Base-by-base conservation (phyloP, 805 yeast genomes). In the Cyberlindnera petersonii region DNA sequence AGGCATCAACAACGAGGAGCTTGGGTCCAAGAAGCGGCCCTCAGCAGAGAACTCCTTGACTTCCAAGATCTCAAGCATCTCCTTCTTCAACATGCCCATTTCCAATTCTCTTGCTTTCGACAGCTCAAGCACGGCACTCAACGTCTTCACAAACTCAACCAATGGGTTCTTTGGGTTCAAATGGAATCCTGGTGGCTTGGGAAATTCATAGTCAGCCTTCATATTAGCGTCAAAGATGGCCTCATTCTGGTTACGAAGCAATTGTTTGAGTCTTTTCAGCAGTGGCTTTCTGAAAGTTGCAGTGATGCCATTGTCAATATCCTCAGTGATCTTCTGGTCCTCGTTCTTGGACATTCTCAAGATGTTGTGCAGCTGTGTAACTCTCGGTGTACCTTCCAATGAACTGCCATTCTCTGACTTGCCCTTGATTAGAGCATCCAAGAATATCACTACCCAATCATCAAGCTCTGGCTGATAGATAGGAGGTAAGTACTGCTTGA, bases 11-110 rank as follows among this genome's bases (percentile, higher is more conserved):
- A 93, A 67, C 1, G 85, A 73, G 0, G 85, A 68, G 35, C 93
- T 75, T 13, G 96, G 96, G 55, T 87, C 78, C 28, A 59, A 62
- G 61, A 88, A 89, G 14, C 66, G 67, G 1, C 91, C 86, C 41
- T 79, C 86, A 4, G 73, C 73, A 47, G 86, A 79, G 62, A 93
- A 93, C 56, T 93, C 98, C 43, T 82, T 78, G 27, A 89, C 73
- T 22, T 88, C 95, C 49, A 94, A 75, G 5, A 84, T 60, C 2
- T 73, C 69, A 26, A 93, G 68, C 44, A 94, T 63, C 39, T 83
- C 88, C 45, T 84, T 79, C 40, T 96, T 71, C 40, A 93, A 60
- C 44, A 81, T 60, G 46, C 96, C 69, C 20, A 78, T 84, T 55
- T 89, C 97, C 24, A 86, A 65, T 33, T 70, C 73, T 35, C 89